Percentiles rank a stretch among this genome's conserved stretches.
These are phyloP conservation scores for Epichloe sp. DNA, from an alignment of 2,329 filamentous ascomycete genomes.

Conservation along the genomic window DNA sequence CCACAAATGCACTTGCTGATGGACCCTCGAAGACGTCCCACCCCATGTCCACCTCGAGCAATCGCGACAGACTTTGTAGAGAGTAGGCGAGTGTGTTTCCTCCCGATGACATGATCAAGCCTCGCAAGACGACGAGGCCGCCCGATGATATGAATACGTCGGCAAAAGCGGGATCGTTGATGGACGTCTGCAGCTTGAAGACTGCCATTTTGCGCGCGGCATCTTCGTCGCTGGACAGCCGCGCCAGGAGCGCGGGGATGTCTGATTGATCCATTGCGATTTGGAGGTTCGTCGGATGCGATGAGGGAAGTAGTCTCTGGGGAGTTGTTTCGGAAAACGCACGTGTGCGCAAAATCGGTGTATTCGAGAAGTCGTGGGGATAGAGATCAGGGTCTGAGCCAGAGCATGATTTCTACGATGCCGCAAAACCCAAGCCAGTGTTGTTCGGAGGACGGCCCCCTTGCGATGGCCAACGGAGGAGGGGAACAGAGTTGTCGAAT, in stretches of 20 bases:
- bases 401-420: neutral
- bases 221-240: slow-evolving; percentile 62
- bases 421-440: neutral
- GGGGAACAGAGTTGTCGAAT: neutral
- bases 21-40: slow-evolving; percentile 74
- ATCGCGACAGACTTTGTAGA: slow-evolving; percentile 71
- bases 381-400: neutral
- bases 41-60: slow-evolving; percentile 93
- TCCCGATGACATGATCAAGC: slow-evolving; percentile 69
- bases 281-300: slow-evolving; percentile 2
- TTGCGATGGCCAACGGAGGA: neutral
- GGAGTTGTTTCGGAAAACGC: neutral
- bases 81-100: slow-evolving; percentile 96
- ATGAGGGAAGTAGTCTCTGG: neutral
- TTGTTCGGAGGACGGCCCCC: neutral
- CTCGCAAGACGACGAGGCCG: slow-evolving; percentile 67
- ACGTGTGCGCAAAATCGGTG: neutral
- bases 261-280: slow-evolving; percentile 50
- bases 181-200: slow-evolving; percentile 91
- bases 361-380: neutral
- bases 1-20: slow-evolving; percentile 51
- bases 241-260: slow-evolving; percentile 50
- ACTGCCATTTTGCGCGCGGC: slow-evolving; percentile 95
- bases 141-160: slow-evolving; percentile 90
- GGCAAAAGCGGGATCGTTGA: slow-evolving; percentile 91